phyloP scores from a whole-genome alignment of 2,329 filamentous ascomycete genomes.

The Purpureocillium takamizusanense region DNA sequence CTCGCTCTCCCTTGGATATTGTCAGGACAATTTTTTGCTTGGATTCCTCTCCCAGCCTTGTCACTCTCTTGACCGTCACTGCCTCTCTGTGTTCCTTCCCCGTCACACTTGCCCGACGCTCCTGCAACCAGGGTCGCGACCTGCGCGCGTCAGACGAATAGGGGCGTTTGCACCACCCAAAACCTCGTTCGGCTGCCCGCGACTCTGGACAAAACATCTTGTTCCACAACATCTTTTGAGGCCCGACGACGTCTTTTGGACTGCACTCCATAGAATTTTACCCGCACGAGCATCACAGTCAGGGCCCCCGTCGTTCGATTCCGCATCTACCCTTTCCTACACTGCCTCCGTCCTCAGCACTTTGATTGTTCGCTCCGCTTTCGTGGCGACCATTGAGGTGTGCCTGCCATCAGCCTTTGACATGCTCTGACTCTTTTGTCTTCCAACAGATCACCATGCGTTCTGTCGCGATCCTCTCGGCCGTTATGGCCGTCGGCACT shows the following conservation, averaged over 20 bases:
- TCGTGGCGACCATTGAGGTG: no score
- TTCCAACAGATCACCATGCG: slow-evolving; percentile 32
- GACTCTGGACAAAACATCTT: slow-evolving; percentile 2
- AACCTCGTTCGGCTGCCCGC: not conserved
- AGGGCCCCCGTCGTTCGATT: slow-evolving; percentile 2
- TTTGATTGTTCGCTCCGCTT: no score
- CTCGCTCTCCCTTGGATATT: slow-evolving; percentile 11
- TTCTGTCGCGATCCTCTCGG: slow-evolving; percentile 34
- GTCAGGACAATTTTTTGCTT: not conserved
- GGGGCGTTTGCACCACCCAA: slow-evolving; percentile 1
- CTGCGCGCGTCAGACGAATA: not conserved
- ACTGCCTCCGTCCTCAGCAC: no score
- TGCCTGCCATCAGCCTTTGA: no score
- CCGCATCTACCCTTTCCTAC: not conserved
- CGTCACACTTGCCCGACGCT: not conserved
- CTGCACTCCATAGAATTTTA: slow-evolving; percentile 11
- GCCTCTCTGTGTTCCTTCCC: not conserved
- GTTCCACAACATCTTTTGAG: slow-evolving; percentile 13
- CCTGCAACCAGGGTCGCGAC: slow-evolving; percentile 1
- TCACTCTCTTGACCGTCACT: not conserved
- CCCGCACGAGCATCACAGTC: slow-evolving; percentile 8
- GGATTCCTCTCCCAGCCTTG: not conserved
- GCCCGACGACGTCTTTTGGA: slow-evolving; percentile 12
- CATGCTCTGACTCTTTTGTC: slow-evolving; percentile 9
- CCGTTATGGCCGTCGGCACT: slow-evolving; percentile 31